Conservation (phyloP, 208 protist species). For the Trichomonas gallinae region DNA sequence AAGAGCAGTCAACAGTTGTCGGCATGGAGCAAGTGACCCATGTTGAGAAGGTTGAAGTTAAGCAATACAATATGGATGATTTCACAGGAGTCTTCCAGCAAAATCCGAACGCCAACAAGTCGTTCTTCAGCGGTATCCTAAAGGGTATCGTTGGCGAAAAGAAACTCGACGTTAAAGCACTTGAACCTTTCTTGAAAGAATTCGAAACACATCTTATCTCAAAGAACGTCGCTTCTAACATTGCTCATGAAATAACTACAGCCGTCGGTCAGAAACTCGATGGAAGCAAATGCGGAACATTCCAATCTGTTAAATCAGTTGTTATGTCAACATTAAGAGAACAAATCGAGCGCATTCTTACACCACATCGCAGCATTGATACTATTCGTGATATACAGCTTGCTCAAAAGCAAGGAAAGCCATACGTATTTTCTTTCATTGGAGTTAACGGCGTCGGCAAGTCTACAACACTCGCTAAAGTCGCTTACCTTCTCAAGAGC, state of each 20-base stretch:
- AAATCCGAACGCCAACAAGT: neutral
- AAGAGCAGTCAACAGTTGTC: too few relatives aligned
- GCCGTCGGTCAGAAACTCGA: neutral
- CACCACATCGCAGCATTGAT: neutral
- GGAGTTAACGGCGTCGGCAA: slow-evolving; percentile 99
- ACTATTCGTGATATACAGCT: slow-evolving; percentile 41
- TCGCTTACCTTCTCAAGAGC: slow-evolving; percentile 32
- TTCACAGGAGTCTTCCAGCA: neutral
- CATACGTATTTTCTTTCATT: slow-evolving; percentile 86
- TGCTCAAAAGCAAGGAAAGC: slow-evolving; percentile 44
- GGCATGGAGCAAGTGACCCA: neutral
- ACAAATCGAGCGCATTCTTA: slow-evolving; percentile 33
- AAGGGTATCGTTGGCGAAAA: neutral
- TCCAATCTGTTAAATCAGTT: neutral
- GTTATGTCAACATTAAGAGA: neutral
- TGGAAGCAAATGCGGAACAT: neutral
- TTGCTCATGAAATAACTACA: neutral
- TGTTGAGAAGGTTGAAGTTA: neutral
- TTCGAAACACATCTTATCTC: neutral
- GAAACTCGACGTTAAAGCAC: neutral
- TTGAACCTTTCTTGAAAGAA: neutral
- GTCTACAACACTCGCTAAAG: slow-evolving; percentile 89
- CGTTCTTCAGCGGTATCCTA: neutral
- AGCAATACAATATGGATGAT: neutral
- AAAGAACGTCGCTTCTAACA: neutral